These are phyloP conservation scores for Cryphonectria nitschkei DNA, from an alignment of 2,329 filamentous ascomycete species.

Conservation along the genomic window DNA sequence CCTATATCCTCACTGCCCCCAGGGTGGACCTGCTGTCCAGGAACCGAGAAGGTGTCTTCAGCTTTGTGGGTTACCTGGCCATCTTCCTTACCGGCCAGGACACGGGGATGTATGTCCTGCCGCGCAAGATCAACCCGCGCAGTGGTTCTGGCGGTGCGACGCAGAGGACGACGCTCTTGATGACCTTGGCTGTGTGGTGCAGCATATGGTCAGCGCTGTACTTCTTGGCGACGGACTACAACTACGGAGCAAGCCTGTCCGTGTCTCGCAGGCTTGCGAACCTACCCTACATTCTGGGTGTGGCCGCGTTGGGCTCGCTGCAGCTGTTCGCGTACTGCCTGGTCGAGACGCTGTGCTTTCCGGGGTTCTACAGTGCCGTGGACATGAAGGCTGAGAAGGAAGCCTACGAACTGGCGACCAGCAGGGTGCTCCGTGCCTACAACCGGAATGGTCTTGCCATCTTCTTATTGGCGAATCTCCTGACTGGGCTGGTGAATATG, in stretches of 20 bases:
- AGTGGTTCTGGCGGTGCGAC: conserved; percentile 46
- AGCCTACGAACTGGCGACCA: conserved; percentile 72
- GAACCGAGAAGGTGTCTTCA: conserved; percentile 95
- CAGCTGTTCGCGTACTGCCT: conserved; percentile 79
- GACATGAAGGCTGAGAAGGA: conserved; percentile 63
- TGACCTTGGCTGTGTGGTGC: conserved; percentile 67
- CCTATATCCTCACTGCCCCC: conserved; percentile 81
- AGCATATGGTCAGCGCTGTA: conserved; percentile 73
- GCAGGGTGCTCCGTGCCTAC: conserved; percentile 77
- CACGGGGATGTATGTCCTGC: conserved; percentile 78
- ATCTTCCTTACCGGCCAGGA: conserved; percentile 93
- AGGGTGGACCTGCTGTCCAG: conserved; percentile 79
- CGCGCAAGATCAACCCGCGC: conserved; percentile 53
- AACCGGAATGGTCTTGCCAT: conserved; percentile 87
- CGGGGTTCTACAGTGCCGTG: conserved; percentile 64
- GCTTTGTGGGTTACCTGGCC: conserved; percentile 88
- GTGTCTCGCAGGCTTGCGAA: conserved; percentile 93
- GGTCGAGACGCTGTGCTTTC: conserved; percentile 80
- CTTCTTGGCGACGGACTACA: conserved; percentile 67
- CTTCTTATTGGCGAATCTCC: conserved; percentile 84
- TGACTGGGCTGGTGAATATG: conserved; percentile 90
- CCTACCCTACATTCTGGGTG: conserved; percentile 90
- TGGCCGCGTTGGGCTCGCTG: conserved; percentile 85
- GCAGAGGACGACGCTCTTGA: conserved; percentile 62
- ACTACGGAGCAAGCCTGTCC: conserved; percentile 70